Base-by-base conservation (phyloP, 2,329 filamentous ascomycete genomes). In the Ceratocystis albifundus region DNA sequence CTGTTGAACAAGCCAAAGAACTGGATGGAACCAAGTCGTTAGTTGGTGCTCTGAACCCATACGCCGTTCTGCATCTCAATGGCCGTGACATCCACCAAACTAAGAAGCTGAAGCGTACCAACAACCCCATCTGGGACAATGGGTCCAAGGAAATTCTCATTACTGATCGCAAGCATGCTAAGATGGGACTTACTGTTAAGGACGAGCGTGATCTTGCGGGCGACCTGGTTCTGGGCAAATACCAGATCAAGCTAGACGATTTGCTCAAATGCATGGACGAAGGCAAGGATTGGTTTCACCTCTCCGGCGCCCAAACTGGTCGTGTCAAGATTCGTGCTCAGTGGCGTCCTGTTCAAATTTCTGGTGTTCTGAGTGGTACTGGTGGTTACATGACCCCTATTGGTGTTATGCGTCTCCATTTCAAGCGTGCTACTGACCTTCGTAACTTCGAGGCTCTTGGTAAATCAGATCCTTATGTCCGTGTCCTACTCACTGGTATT, bases 81-180 rank as follows among this genome's bases (percentile, higher is more conserved):
- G 89, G 90, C 69, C 96, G 94, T 76, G 88, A 95, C 74, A 83
- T 97, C 3, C 91, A 96, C 72, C 82, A 85, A 66, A 96, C 92
- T 65, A 90, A 91, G 77, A 95, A 92, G 76, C 82, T 96, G 72
- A 99, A 97, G 82, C 88, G 93, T 69, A 97, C 91, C 68, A 99
- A 99, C 77, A 94, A 96, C 72, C 94, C 94, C 6, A 92, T 99
- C 72, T 99, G 92, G 87, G 88, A 93, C 65, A 88, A 97, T 73
- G 89, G 89, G 5, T 88, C 86, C 71, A 96, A 96, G 77, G 94
- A 99, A 73, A 85, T 99, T 71, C 84, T 99, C 69, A 93, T 99
- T 73, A 96, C 92, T 0, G 92, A 99, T 74, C 87, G 89, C 69
- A 96, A 91, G 78, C 87, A 85, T 73, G 92, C 94, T 66, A 94